Percentiles rank a stretch among this genome's conserved stretches.
Conservation (phyloP, 352 stramenopile genomes). For the Globisporangium abappressorium region DNA sequence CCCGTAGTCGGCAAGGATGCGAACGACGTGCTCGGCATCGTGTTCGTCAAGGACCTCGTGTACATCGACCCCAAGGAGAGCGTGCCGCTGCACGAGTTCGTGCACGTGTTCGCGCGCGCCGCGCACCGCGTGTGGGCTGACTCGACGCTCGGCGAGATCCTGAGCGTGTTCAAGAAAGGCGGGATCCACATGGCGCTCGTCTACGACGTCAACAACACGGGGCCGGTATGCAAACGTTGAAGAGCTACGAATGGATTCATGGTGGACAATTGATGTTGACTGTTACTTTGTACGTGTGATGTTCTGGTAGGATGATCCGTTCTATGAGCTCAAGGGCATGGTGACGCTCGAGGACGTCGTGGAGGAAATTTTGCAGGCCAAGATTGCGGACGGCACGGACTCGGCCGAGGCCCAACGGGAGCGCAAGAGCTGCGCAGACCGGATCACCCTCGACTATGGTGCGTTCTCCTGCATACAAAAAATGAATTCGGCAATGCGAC, state of each 20-base stretch:
- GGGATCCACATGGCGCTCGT: constrained; percentile 68
- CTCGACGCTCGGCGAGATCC: constrained; percentile 58
- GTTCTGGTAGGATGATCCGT: constrained; percentile 79
- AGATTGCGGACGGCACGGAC: constrained; percentile 96
- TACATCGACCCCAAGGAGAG: constrained; percentile 68
- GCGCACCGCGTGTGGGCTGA: constrained; percentile 73
- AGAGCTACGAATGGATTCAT: constrained; percentile 31
- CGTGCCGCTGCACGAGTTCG: constrained; percentile 87
- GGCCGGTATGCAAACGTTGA: constrained; percentile 46
- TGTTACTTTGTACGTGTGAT: background rate
- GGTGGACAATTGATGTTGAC: background rate
- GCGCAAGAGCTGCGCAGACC: constrained; percentile 47
- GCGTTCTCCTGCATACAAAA: constrained; percentile 14
- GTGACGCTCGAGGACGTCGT: constrained; percentile 99
- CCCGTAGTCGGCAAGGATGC: constrained; percentile 95
- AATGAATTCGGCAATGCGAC: background rate
- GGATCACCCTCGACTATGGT: constrained; percentile 63
- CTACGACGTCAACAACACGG: constrained; percentile 78
- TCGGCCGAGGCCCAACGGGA: constrained; percentile 40
- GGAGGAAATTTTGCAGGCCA: constrained; percentile 95
- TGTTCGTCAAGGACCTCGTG: constrained; percentile 94
- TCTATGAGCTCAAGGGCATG: constrained; percentile 96
- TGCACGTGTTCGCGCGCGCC: constrained; percentile 80
- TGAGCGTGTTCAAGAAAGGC: constrained; percentile 78
- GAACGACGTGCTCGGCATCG: constrained; percentile 95